phyloP scores from a whole-genome alignment of 371 early-diverging fungal species.

The Syncephalis fuscata region DNA sequence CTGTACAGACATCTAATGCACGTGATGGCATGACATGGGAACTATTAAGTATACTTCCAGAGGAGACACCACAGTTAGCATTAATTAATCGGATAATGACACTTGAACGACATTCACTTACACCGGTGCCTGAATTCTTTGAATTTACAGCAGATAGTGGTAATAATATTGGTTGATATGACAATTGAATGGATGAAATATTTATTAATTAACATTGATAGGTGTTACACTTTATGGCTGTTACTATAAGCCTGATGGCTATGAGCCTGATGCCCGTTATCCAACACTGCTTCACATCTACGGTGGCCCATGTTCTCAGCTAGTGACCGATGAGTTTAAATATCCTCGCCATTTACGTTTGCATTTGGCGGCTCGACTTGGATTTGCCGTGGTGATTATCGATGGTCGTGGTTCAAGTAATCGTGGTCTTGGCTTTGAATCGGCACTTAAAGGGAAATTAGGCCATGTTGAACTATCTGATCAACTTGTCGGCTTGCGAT shows the following conservation, averaged over 20 bases:
- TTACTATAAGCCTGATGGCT: slow-evolving; percentile 35
- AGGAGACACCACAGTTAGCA: too few relatives aligned
- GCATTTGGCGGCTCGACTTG: slow-evolving; percentile 38
- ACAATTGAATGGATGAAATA: too few relatives aligned
- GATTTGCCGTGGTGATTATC: slow-evolving; percentile 51
- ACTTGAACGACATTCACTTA: too few relatives aligned
- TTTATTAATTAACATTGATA: slow-evolving; percentile 3
- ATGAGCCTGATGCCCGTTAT: slow-evolving; percentile 25
- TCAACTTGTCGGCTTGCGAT: slow-evolving; percentile 43
- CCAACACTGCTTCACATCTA: slow-evolving; percentile 39
- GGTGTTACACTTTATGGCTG: slow-evolving; percentile 36
- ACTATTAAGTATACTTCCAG: too few relatives aligned
- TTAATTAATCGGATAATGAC: too few relatives aligned
- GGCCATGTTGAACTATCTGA: slow-evolving; percentile 51
- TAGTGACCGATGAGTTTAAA: slow-evolving; percentile 56
- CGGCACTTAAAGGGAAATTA: slow-evolving; percentile 25
- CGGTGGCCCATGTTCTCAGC: slow-evolving; percentile 43
- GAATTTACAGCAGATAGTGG: slow-evolving; percentile 17
- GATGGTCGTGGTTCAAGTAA: slow-evolving; percentile 61
- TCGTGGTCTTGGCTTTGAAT: slow-evolving; percentile 50
- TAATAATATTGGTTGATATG: slow-evolving; percentile 1
- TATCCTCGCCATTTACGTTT: slow-evolving; percentile 41
- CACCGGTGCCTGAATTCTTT: slow-evolving; percentile 13
- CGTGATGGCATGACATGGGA: too few relatives aligned
- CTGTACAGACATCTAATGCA: too few relatives aligned